Base-by-base conservation (phyloP, 2,329 filamentous ascomycete genomes). In the Tolypocladium inflatum region DNA sequence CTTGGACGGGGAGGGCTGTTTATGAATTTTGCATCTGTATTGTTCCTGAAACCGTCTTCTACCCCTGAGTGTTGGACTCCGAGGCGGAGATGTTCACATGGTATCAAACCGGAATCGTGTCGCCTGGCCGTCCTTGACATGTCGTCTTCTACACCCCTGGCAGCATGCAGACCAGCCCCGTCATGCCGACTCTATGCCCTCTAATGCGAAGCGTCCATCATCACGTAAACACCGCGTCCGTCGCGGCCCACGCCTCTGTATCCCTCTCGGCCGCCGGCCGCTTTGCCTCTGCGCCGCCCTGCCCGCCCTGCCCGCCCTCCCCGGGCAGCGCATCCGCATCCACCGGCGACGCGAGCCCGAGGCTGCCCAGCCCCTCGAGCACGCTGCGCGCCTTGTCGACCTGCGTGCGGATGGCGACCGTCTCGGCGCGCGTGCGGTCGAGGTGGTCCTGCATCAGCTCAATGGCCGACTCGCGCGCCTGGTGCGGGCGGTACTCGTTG, bases 401-500 rank as follows among this genome's bases (percentile, higher is more conserved):
- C 67, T 85, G 85, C 59, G 81, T 81, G 59, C 80, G 79, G 52
- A 91, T 84, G 4, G 81, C 83, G 39, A 84, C 79, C 1, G 91
- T 91, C 73, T 97, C 91, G 57, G 81, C 82, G 63, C 81, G 83
- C 57, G 87, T 87, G 64, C 78, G 80, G 64, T 90, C 85, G 37
- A 96, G 75, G 67, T 93, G 88, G 63, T 89, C 87, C 73, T 96
- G 89, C 88, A 97, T 91, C 77, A 93, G 83, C 63, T 87, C 75
- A 38, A 96, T 96, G 59, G 96, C 78, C 35, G 87, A 91, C 75
- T 97, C 92, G 51, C 93, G 78, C 30, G 92, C 91, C 74, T 97
- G 93, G 70, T 97, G 92, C 11, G 92, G 92, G 38, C 93, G 83
- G 74, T 96, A 97, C 71, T 96, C 87, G 71, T 99, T 99, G 63